Evolutionary conservation across 2,329 filamentous ascomycete species (phyloP).

Genomic region (Coleophoma crateriformis): DNA sequence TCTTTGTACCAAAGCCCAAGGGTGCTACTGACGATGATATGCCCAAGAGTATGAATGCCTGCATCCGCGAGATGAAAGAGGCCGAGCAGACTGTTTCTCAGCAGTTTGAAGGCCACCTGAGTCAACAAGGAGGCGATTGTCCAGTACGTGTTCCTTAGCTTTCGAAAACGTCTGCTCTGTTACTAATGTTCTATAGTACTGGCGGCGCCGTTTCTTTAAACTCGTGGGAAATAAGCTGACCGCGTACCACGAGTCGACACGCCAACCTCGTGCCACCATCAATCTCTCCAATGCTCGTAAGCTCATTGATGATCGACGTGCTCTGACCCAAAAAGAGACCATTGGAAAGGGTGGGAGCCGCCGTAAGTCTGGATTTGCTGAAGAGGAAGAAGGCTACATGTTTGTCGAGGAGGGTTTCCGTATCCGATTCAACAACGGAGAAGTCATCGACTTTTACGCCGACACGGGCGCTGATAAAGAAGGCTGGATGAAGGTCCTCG

Average conservation of each 20-base stretch:
- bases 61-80: slow-evolving; percentile 86
- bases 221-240: slow-evolving; percentile 86
- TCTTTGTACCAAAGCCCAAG: slow-evolving; percentile 92
- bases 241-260: slow-evolving; percentile 91
- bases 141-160: slow-evolving; percentile 59
- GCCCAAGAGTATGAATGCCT: slow-evolving; percentile 99
- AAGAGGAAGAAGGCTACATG: slow-evolving; percentile 99
- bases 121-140: slow-evolving; percentile 96
- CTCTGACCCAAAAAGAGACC: slow-evolving; percentile 79
- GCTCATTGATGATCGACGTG: slow-evolving; percentile 84
- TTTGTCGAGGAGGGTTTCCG: slow-evolving; percentile 99
- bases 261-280: slow-evolving; percentile 93
- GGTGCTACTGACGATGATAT: slow-evolving; percentile 87
- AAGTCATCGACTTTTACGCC: slow-evolving; percentile 89
- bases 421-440: slow-evolving; percentile 95
- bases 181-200: slow-evolving; percentile 63
- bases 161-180: neutral
- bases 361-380: slow-evolving; percentile 90
- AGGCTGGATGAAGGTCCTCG: slow-evolving; percentile 88
- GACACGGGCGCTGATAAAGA: slow-evolving; percentile 85
- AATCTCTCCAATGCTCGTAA: slow-evolving; percentile 90
- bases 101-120: slow-evolving; percentile 83
- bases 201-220: slow-evolving; percentile 97
- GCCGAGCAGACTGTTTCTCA: slow-evolving; percentile 75
- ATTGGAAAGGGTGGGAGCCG: slow-evolving; percentile 71